A percentile compares a stretch with the other conserved stretches of the same genome.
Conservation (phyloP, 2,329 filamentous ascomycete genomes). For the Penicillium occitanis region DNA sequence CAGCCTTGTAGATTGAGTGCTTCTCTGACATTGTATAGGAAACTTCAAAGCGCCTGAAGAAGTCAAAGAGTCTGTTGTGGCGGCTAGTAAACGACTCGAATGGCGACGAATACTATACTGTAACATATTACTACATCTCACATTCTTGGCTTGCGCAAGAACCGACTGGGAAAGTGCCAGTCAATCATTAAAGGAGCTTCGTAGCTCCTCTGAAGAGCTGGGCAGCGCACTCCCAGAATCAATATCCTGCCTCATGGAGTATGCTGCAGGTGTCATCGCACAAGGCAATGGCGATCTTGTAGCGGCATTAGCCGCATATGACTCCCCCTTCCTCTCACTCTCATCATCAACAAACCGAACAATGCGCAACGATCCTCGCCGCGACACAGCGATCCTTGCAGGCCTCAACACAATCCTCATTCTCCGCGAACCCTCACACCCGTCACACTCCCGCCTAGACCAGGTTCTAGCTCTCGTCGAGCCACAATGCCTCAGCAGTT, state of each 20-base stretch:
- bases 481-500: constrained; percentile 66
- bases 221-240: constrained; percentile 38
- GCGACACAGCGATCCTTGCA: constrained; percentile 64
- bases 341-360: constrained; percentile 40
- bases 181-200: constrained; percentile 57
- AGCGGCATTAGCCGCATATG: constrained; percentile 67
- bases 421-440: constrained; percentile 61
- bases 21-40: constrained; percentile 27
- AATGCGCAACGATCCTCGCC: constrained; percentile 52
- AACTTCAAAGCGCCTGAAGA: constrained; percentile 42
- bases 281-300: constrained; percentile 74
- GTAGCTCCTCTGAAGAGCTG: constrained; percentile 49
- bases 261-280: constrained; percentile 71
- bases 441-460: constrained; percentile 59
- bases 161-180: constrained; percentile 68
- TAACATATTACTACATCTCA: constrained; percentile 69
- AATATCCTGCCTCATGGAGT: constrained; percentile 60
- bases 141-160: constrained; percentile 67
- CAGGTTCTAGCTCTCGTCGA: constrained; percentile 65
- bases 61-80: constrained; percentile 55
- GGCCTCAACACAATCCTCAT: constrained; percentile 70
- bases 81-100: constrained; percentile 58
- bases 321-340: constrained; percentile 60
- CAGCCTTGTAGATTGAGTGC: constrained; percentile 22
- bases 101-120: constrained; percentile 67